Base-by-base conservation (phyloP, 495 filamentous ascomycete species). In the Tuber microsphaerosporum region DNA sequence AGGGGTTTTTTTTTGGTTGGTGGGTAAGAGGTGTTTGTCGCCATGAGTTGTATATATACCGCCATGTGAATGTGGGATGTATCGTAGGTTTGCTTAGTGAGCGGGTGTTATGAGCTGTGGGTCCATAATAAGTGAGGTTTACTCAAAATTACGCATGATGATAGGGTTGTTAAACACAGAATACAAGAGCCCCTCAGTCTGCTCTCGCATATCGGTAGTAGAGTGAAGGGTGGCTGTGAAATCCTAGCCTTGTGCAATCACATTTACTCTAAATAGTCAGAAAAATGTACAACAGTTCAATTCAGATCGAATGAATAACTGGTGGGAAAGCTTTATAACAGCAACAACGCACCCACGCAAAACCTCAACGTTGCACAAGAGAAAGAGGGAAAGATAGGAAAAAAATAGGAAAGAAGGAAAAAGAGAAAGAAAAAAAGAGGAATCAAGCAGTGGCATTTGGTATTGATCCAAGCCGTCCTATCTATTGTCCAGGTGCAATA, bases 401-500 rank as follows among this genome's bases (percentile, higher is more conserved):
- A 46, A 10, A 14, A 26, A 65, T 14, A 34, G 6, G 31, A 31
- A 65, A 16, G 26, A 61, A 16, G 56, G 10, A 46, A 46, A 46
- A 14, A 14, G 56, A 34, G 10, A 34, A 2, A 61, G 16, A 65
- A 5, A 12, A 17, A 65, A 34, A 31, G n/a, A 31, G n/a, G 12
- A 26, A 31, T 0, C 31, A 61, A 16, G 56, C 14, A 7, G 56
- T 16, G 56, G 5, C 56, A 65, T 65, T 34, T 26, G 56, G 56
- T 65, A 31, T 65, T 65, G 56, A 31, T 34, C 26, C 17, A 19
- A 19, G 3, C 26, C 17, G 31, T 1, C 26, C 26, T 34, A 26
- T 61, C 73, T 89, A 93, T 86, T 93, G 92, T 80, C 96, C 95
- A 71, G 95, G 95, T 51, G 94, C 89, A 83, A 97, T 89, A 74